Evolutionary conservation across 2,329 filamentous ascomycete genomes (phyloP).

Genomic region (Phaeosphaeriaceae sp.): DNA sequence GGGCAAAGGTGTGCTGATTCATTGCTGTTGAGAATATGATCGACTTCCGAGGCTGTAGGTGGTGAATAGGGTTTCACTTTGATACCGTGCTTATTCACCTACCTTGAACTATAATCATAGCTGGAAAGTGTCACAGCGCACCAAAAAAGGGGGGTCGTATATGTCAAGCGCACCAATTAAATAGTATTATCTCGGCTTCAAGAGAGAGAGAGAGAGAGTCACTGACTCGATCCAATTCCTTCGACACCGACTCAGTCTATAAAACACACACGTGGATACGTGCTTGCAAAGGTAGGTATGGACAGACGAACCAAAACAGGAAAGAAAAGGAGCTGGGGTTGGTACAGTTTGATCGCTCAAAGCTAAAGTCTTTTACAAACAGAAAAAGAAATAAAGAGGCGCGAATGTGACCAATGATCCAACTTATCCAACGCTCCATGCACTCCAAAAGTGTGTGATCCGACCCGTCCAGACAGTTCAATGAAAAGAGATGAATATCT

Average conservation of each 20-base stretch:
- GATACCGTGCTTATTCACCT: too few relatives aligned
- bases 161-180: not conserved
- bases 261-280: conserved; percentile 4
- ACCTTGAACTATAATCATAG: not conserved
- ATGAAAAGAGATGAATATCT: not conserved
- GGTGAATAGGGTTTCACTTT: too few relatives aligned
- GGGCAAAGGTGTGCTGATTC: too few relatives aligned
- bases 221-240: not conserved
- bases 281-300: conserved; percentile 6
- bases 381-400: conserved; percentile 3
- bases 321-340: not conserved
- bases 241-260: not conserved
- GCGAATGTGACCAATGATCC: too few relatives aligned
- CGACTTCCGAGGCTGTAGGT: too few relatives aligned
- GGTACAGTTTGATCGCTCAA: conserved; percentile 23
- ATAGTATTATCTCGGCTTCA: not conserved
- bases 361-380: conserved; percentile 15
- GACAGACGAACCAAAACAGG: conserved; percentile 1
- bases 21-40: too few relatives aligned
- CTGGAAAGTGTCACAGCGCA: too few relatives aligned
- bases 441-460: conserved; percentile 15
- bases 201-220: not conserved
- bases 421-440: not conserved
- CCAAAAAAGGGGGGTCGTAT: not conserved
- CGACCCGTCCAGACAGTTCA: not conserved